Conservation (phyloP, 2,329 filamentous ascomycete species). For the Fusarium verrucosum region DNA sequence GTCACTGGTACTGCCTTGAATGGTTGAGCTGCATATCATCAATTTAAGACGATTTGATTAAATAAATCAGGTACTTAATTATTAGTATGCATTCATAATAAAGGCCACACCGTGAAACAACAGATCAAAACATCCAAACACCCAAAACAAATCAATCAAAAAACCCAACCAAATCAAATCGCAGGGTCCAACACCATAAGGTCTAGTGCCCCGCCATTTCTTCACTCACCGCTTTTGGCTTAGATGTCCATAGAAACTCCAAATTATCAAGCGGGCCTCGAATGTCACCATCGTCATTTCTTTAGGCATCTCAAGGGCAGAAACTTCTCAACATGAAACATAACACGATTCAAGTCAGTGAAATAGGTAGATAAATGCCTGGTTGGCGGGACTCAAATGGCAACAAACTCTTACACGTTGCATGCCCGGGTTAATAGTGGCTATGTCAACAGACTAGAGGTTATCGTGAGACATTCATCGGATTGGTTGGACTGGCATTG, state of each 20-base stretch:
- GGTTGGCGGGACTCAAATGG: not conserved
- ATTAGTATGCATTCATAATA: too few species aligned
- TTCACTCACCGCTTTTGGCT: conserved; percentile 37
- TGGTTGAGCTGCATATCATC: not conserved
- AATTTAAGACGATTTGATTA: not conserved
- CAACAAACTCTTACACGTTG: not conserved
- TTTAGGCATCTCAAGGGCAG: not conserved
- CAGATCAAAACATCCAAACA: conserved; percentile 4
- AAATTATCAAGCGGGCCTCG: conserved; percentile 2
- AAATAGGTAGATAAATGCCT: not conserved
- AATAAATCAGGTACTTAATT: too few species aligned
- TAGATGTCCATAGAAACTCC: conserved; percentile 24
- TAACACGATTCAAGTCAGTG: not conserved
- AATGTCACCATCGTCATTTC: conserved; percentile 2
- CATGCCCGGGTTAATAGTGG: not conserved
- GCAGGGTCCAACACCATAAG: conserved; percentile 38
- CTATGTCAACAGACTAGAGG: not conserved
- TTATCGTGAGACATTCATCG: conserved; percentile 11
- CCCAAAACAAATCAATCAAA: conserved; percentile 17
- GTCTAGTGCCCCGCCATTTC: conserved; percentile 22
- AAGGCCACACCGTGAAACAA: not conserved
- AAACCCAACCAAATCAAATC: conserved; percentile 36
- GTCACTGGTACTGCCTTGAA: not conserved
- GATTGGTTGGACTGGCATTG: conserved; percentile 2
- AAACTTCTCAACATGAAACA: not conserved